These are phyloP conservation scores for Citrullus amarus DNA, from an alignment of 306 rosid species.

Conservation along the genomic window DNA sequence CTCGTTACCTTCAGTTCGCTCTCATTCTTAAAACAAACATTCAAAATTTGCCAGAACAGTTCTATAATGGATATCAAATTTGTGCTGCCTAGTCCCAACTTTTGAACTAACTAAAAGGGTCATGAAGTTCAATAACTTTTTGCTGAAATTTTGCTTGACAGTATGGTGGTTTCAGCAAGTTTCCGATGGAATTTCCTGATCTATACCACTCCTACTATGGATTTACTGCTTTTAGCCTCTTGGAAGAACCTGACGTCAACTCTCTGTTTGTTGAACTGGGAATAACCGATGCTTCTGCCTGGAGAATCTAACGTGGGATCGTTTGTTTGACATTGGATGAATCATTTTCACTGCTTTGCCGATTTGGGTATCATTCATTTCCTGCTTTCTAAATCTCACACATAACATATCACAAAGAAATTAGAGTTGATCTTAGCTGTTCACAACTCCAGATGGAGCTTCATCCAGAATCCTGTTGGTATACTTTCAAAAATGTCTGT, in stretches of 20 bases:
- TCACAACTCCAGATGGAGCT: not conserved
- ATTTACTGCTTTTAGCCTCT: slow-evolving; percentile 66
- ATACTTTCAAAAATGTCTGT: not conserved
- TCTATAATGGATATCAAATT: not conserved
- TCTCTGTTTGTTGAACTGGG: slow-evolving; percentile 61
- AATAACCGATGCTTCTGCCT: slow-evolving; percentile 38
- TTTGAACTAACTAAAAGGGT: not conserved
- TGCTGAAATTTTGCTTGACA: slow-evolving; percentile 15
- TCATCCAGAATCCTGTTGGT: not conserved
- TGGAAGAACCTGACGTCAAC: slow-evolving; percentile 56
- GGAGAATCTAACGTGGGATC: slow-evolving; percentile 19
- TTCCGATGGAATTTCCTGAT: slow-evolving; percentile 55
- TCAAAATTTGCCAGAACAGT: not conserved
- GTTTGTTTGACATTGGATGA: not conserved
- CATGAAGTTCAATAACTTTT: not conserved
- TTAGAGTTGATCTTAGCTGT: not conserved
- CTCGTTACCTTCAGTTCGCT: not conserved
- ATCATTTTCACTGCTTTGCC: not conserved
- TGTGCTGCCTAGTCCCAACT: not conserved
- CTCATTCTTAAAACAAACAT: not conserved
- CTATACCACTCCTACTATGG: slow-evolving; percentile 82
- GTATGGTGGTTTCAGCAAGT: slow-evolving; percentile 92
- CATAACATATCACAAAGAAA: not conserved
- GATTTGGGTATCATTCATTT: not conserved
- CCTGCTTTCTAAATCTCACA: not conserved